Evolutionary conservation across 306 rosid species (phyloP).

Genomic region (peach (Prunus persica)): DNA sequence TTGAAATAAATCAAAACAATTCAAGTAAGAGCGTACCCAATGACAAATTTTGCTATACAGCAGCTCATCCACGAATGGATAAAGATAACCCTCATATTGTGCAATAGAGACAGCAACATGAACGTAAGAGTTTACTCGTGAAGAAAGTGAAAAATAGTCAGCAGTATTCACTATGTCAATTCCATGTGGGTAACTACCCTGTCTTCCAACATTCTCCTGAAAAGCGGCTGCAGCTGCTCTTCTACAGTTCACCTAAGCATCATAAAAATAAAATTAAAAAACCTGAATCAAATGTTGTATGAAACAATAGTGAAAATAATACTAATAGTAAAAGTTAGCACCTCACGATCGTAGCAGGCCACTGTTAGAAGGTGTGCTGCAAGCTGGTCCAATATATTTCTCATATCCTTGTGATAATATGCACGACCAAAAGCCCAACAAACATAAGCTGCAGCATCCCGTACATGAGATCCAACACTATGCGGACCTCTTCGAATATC

Average conservation of each 20-base stretch:
- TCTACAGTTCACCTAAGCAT: slow-evolving; percentile 92
- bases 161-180: slow-evolving; percentile 93
- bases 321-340: slow-evolving; percentile 31
- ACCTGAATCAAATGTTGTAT: not conserved
- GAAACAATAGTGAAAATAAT: not conserved
- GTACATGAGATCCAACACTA: slow-evolving; percentile 97
- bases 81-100: slow-evolving; percentile 79
- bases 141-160: slow-evolving; percentile 92
- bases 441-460: slow-evolving; percentile 97
- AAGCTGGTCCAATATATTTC: slow-evolving; percentile 67
- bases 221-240: slow-evolving; percentile 99
- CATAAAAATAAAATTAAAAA: slow-evolving; percentile 7
- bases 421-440: slow-evolving; percentile 99
- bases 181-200: slow-evolving; percentile 94
- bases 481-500: slow-evolving; percentile 99
- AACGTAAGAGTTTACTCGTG: slow-evolving; percentile 68
- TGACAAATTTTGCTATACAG: slow-evolving; percentile 82
- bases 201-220: slow-evolving; percentile 98
- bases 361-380: slow-evolving; percentile 88
- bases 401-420: slow-evolving; percentile 81
- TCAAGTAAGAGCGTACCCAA: slow-evolving; percentile 65
- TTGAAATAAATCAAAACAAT: not conserved
- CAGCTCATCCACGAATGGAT: slow-evolving; percentile 75
- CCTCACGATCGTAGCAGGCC: slow-evolving; percentile 99
- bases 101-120: slow-evolving; percentile 78